Conservation (phyloP, 176 grass and related monocot species). For the Typha latifolia region DNA sequence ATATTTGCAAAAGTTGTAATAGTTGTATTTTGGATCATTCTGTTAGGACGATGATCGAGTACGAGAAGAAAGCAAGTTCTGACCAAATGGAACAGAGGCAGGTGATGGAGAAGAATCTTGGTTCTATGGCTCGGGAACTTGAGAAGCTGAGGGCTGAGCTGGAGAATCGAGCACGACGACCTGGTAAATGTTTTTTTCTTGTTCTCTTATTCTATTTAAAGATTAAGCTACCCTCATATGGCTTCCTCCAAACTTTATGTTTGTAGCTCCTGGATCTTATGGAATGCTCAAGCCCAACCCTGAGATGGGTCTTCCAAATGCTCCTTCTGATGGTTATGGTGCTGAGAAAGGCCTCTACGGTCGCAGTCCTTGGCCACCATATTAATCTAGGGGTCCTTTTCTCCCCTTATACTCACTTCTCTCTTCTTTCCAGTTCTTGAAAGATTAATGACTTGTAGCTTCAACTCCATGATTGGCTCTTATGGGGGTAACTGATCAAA, state of each 20-base stretch:
- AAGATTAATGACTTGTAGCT: background rate
- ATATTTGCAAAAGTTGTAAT: background rate
- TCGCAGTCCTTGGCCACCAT: background rate
- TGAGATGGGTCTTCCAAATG: background rate
- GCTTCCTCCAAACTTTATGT: background rate
- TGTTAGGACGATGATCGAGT: conserved; percentile 17
- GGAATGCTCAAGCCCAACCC: background rate
- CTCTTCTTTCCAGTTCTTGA: background rate
- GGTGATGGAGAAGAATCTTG: conserved; percentile 35
- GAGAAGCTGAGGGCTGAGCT: conserved; percentile 34
- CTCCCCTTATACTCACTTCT: background rate
- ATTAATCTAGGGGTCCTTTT: background rate
- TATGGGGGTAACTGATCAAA: background rate
- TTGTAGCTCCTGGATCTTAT: background rate
- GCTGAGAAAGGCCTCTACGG: background rate
- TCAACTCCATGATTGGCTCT: background rate
- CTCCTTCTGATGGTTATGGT: background rate
- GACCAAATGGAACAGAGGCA: conserved; percentile 30
- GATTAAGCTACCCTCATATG: background rate
- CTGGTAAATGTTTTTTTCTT: conserved; percentile 15
- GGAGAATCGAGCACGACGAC: conserved; percentile 22
- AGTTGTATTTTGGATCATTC: background rate
- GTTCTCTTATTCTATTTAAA: background rate
- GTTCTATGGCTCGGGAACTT: conserved; percentile 30
- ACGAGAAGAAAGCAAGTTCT: conserved; percentile 33